Base-by-base conservation (phyloP, 1,284 basidiomycete genomes). In the Trametes versicolor region DNA sequence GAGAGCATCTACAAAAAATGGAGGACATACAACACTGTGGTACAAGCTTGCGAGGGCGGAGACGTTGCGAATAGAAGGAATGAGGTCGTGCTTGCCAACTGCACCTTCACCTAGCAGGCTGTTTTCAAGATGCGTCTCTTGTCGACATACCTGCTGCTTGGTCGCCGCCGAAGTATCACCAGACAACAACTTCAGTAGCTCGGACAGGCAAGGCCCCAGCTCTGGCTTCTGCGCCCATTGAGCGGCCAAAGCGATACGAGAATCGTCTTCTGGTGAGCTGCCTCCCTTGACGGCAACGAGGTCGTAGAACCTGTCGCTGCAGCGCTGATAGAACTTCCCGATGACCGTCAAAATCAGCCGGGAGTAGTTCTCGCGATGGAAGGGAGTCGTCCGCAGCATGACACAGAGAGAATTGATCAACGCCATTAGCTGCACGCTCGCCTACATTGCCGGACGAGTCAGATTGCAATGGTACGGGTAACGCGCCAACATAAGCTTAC, bases 271-370 rank as follows among this genome's bases (percentile, higher is more conserved):
- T 36, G 76, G 60, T 34, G 78, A 78, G 27, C 73, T 67, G n/a
- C 75, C 68, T 37, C 75, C 72, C 36, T 76, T 77, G 9, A 83
- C 75, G 0, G 88, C 83, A 25, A 93, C 89, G 12, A 95, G 82
- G 66, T 85, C 87, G 70, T 94, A 90, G 78, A 95, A 99, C 34
- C 91, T 85, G 72, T 96, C 91, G 70, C 92, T 95, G 73, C 96
- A 98, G 45, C 93, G 89, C 75, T 98, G 95, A 74, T 99, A 99
- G 77, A 97, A 99, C 76, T 98, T 96, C 41, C 98, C 95, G 56
- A 99, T 93, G 48, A 98, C 93, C n/a, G 93, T 92, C 27, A 99
- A 86, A 66, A 99, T 96, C 43, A 99, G 82, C n/a, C 95, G 88
- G 34, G 95, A 91, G 77, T 98, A 97, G 75, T 91, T 96, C 76